These are phyloP conservation scores for Podospora australis DNA, from an alignment of 495 filamentous ascomycete species.

Conservation along the genomic window DNA sequence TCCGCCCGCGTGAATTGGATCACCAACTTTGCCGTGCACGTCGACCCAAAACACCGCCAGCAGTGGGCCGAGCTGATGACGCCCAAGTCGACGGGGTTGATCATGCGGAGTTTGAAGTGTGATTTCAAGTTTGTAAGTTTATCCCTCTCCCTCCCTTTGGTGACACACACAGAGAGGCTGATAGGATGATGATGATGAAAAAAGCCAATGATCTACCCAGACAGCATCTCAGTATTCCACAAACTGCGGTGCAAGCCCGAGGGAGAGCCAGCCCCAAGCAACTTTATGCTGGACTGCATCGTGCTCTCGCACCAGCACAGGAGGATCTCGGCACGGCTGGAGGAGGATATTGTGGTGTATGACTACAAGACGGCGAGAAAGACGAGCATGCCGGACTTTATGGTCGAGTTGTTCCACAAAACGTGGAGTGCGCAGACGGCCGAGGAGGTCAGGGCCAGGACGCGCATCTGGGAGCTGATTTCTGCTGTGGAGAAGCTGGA, in stretches of 20 bases:
- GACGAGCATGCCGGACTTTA: constrained; percentile 56
- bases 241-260: constrained; percentile 52
- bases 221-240: constrained; percentile 83
- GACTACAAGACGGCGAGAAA: constrained; percentile 63
- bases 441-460: constrained; percentile 39
- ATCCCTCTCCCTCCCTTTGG: neutral
- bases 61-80: constrained; percentile 68
- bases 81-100: constrained; percentile 63
- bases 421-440: constrained; percentile 64
- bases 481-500: constrained; percentile 56
- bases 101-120: constrained; percentile 70
- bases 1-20: constrained; percentile 78
- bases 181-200: neutral
- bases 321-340: constrained; percentile 68
- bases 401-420: constrained; percentile 56
- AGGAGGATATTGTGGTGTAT: constrained; percentile 81
- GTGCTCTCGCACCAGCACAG: constrained; percentile 76
- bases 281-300: constrained; percentile 47
- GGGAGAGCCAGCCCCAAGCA: constrained; percentile 20
- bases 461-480: constrained; percentile 48
- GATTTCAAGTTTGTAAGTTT: constrained; percentile 85
- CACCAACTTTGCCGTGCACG: constrained; percentile 61
- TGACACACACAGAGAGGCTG: neutral
- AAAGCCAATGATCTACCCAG: constrained; percentile 84
- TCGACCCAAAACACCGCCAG: constrained; percentile 57